These are phyloP conservation scores for Paxillus ammoniavirescens DNA, from an alignment of 768 basidiomycete genomes.

Conservation along the genomic window DNA sequence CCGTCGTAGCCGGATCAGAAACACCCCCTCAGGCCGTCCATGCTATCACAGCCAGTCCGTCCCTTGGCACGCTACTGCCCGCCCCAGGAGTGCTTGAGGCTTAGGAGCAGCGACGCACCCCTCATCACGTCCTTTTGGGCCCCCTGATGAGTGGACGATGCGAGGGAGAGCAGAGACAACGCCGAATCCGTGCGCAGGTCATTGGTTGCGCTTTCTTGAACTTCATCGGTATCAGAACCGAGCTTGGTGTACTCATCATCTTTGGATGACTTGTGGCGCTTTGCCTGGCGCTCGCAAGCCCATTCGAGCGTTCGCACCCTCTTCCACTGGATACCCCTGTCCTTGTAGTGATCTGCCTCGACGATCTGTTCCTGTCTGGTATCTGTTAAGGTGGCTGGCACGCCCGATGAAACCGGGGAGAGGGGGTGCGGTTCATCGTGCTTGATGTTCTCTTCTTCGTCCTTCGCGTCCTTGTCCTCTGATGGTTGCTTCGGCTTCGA, in stretches of 20 bases:
- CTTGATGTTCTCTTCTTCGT: neutral
- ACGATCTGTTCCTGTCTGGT: neutral
- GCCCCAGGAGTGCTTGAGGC: constrained; percentile 28
- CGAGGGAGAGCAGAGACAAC: constrained; percentile 29
- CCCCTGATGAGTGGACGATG: constrained; percentile 9
- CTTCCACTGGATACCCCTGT: constrained; percentile 12
- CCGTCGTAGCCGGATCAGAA: constrained; percentile 1
- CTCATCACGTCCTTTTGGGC: constrained; percentile 23
- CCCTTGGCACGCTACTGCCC: constrained; percentile 18
- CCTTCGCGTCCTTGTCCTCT: neutral
- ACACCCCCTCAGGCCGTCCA: neutral
- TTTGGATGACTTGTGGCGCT: constrained; percentile 32
- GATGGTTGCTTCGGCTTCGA: constrained; percentile 4
- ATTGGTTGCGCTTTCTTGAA: constrained; percentile 5
- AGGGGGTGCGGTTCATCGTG: neutral
- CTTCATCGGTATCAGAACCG: constrained; percentile 14
- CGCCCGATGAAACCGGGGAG: neutral
- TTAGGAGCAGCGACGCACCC: constrained; percentile 29
- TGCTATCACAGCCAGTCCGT: neutral
- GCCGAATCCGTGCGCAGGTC: constrained; percentile 24
- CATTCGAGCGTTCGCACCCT: constrained; percentile 40
- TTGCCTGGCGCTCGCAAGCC: constrained; percentile 42
- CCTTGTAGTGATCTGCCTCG: constrained; percentile 12
- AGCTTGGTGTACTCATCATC: constrained; percentile 14
- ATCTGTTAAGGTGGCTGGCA: neutral